Base-by-base conservation (phyloP, 345 rosid species). In the Raphanus sativus region DNA sequence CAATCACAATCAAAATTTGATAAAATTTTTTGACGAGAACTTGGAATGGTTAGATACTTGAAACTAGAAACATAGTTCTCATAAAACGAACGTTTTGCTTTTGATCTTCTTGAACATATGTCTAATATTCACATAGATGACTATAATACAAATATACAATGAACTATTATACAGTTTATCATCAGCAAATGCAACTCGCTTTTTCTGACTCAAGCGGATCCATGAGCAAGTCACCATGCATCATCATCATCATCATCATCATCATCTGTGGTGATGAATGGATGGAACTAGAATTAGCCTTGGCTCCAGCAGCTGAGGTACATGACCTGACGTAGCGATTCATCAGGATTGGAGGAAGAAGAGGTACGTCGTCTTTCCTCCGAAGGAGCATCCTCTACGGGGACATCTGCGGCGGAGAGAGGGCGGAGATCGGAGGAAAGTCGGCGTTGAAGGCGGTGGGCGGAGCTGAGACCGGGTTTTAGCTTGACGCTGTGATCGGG, bases 281-380 rank as follows among this genome's bases (percentile, higher is more conserved):
- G 15, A 40, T 54, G 54, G 16, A 32, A 8, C 7, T 12, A 48
- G 5, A 50, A 26, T 63, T 52, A 84, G 67, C 88, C 87, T 80
- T 87, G 97, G 17, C 93, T 91, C 98, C 98, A 93, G 82, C 98
- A 94, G 73, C 83, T 92, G 26, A 94, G 76, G 87, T 88, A 90
- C 98, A 94, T 94, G 64, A 92, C 96, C 45, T 79, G 88, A 13
- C 87, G 89, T 66, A 92, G 63, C 8, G 98, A 86, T 61, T 92
- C 98, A 8, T 94, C 98, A 2, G 80, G 26, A 69, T 86, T 74
- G 24, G 81, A 59, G 70, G 81, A 40, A 40, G 54, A 45, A 64
- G 88, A 77, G 6, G 78, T 65, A 16, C 70, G 77, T 0, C 75
- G 75, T 38, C 63, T 76, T 8, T 81, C 81, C 21, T 73, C 84